Evolutionary conservation across 2,329 filamentous ascomycete genomes (phyloP).

Genomic region (Fusarium virguliforme): DNA sequence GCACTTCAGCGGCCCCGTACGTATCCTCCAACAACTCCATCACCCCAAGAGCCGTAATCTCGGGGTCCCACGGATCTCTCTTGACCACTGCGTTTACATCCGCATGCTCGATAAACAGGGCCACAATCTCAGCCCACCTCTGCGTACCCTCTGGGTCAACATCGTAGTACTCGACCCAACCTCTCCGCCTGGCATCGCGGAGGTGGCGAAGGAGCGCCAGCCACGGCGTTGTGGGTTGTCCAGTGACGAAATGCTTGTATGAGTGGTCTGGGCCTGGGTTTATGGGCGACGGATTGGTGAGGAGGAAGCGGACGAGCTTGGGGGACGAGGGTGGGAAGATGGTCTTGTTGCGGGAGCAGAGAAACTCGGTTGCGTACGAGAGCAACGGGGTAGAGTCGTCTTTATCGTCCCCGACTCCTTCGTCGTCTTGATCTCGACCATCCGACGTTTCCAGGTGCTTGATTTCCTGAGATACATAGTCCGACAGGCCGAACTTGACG

Average conservation of each 20-base stretch:
- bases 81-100: constrained; percentile 49
- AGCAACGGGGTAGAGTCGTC: constrained; percentile 52
- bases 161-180: constrained; percentile 54
- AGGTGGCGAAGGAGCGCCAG: constrained; percentile 52
- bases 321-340: constrained; percentile 56
- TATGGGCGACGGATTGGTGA: constrained; percentile 33
- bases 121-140: constrained; percentile 53
- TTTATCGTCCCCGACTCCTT: background rate
- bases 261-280: constrained; percentile 43
- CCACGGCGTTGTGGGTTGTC: constrained; percentile 51
- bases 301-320: constrained; percentile 48
- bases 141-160: constrained; percentile 47
- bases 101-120: constrained; percentile 49
- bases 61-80: constrained; percentile 53
- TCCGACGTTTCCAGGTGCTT: background rate
- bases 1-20: constrained; percentile 45
- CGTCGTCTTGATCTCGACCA: background rate
- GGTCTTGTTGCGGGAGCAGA: constrained; percentile 55
- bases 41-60: constrained; percentile 51
- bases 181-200: constrained; percentile 51
- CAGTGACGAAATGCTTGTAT: constrained; percentile 48
- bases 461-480: constrained; percentile 51
- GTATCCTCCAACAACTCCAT: constrained; percentile 50
- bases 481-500: constrained; percentile 54
- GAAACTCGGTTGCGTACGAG: constrained; percentile 54